Evolutionary conservation across 2,329 filamentous ascomycete species (phyloP).

Genomic region (Coniosporium tulheliwenetii): DNA sequence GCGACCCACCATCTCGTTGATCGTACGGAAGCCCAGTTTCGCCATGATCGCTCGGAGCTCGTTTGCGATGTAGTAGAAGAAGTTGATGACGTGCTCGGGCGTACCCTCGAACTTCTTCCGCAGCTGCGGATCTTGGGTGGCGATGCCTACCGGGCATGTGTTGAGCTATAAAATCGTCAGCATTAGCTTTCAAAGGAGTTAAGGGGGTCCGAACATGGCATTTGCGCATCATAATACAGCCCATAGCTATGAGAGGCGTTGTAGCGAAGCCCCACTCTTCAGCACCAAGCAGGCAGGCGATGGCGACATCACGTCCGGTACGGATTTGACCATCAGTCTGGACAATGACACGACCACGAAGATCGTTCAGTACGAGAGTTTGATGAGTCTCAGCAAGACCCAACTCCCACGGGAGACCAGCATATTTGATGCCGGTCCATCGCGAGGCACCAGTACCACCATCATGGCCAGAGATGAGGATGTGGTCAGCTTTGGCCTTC

Average conservation of each 20-base stretch:
- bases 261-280: conserved; percentile 97
- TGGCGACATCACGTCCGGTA: conserved; percentile 84
- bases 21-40: conserved; percentile 79
- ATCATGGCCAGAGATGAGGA: conserved; percentile 91
- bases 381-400: conserved; percentile 96
- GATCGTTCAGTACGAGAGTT: conserved; percentile 86
- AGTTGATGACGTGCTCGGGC: conserved; percentile 95
- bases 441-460: conserved; percentile 91
- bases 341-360: conserved; percentile 87
- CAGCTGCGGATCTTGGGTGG: conserved; percentile 87
- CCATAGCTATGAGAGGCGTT: conserved; percentile 88
- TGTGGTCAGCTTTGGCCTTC: conserved; percentile 94
- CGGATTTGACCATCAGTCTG: conserved; percentile 92
- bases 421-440: conserved; percentile 98
- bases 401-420: conserved; percentile 89
- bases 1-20: conserved; percentile 95
- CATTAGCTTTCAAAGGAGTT: conserved; percentile 1
- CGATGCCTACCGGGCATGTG: conserved; percentile 84
- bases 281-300: conserved; percentile 89
- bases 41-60: conserved; percentile 96
- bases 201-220: conserved; percentile 29
- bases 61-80: conserved; percentile 96
- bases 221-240: conserved; percentile 88
- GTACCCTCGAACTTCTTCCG: conserved; percentile 87
- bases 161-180: conserved; percentile 28